Evolutionary conservation across 495 filamentous ascomycete genomes (phyloP), one percentile per base, ranked within the genome.

Genomic region (Xylaria intraflava): DNA sequence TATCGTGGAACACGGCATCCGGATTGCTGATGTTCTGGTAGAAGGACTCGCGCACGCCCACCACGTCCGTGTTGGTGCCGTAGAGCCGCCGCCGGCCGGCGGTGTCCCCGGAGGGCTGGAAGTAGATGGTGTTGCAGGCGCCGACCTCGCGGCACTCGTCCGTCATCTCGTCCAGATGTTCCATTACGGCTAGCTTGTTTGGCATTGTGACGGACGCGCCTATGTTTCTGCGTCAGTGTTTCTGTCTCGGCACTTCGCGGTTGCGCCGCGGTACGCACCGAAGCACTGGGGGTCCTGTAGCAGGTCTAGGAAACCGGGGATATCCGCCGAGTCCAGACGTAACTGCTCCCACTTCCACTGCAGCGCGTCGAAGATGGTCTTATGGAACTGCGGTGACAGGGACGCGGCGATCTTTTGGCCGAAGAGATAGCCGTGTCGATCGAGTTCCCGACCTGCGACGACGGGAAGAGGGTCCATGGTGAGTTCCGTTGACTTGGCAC

Each of bases 171-270:
- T 90, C 84, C 6, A 89, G 76, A 56, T 86, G 71, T 2, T 77
- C 72, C 64, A 88, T 78, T 62, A 89, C 85, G 49, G 75, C 72
- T 41, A 89, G 75, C 68, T 90, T 90, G 70, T 83, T 76, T 0
- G 86, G 85, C 85, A 89, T 90, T 41, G 84, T 90, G 40, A 88
- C 79, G 20, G 83, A 82, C 12, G 82, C 77, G 52, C 85, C 85
- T 69, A 77, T 73, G 66, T 79, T 80, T 52, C n/a, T 79, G 78
- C 27, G 31, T 53, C 20, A 53, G 42, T 7, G 12, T 16, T 9
- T 53, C 6, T 6, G 22, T 70, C 68, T 57, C 78, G 67, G 46
- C 69, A 57, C 50, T 80, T 71, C 10, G 76, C 64, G n/a, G 65
- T 53, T 2, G 83, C 69, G 64, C 2, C 0, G 35, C n/a, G n/a